Conservation (phyloP, 2,329 filamentous ascomycete genomes). For the Phyllosticta citrichinensis region DNA sequence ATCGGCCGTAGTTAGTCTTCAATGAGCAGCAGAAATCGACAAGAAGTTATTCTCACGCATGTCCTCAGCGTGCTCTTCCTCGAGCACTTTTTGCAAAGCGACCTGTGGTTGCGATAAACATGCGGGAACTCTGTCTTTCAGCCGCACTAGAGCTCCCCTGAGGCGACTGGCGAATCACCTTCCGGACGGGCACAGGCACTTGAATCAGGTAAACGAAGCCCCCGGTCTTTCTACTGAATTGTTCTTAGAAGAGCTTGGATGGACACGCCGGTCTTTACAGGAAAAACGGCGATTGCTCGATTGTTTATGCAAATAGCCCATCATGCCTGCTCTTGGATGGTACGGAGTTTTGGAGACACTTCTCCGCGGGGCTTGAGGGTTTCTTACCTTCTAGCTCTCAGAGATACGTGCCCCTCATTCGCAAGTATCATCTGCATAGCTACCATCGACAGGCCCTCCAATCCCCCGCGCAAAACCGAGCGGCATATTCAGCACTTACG, state of each 20-base stretch:
- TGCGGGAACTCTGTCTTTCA: not conserved
- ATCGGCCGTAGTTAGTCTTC: not conserved
- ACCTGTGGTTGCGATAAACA: not conserved
- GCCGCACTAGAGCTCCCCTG: not conserved
- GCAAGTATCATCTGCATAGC: too few relatives aligned
- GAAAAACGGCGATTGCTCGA: too few relatives aligned
- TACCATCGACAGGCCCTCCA: too few relatives aligned
- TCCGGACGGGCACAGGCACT: not conserved
- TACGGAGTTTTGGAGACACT: too few relatives aligned
- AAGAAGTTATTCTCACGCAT: not conserved
- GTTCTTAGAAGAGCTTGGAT: not conserved
- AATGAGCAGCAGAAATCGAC: not conserved
- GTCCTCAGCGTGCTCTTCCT: not conserved
- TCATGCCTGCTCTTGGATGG: too few relatives aligned
- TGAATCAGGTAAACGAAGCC: not conserved
- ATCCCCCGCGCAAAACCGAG: too few relatives aligned
- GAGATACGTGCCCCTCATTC: too few relatives aligned
- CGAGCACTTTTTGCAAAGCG: not conserved
- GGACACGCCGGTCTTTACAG: not conserved
- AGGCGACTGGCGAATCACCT: not conserved
- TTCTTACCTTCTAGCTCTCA: too few relatives aligned
- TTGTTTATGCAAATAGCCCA: too few relatives aligned
- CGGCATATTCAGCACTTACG: too few relatives aligned
- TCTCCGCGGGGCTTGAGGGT: too few relatives aligned
- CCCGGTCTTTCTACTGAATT: not conserved